A percentile compares a stretch with the other conserved stretches of the same genome.
Evolutionary conservation across 306 rosid genomes (phyloP).

Genomic region (Citrullus colocynthis): DNA sequence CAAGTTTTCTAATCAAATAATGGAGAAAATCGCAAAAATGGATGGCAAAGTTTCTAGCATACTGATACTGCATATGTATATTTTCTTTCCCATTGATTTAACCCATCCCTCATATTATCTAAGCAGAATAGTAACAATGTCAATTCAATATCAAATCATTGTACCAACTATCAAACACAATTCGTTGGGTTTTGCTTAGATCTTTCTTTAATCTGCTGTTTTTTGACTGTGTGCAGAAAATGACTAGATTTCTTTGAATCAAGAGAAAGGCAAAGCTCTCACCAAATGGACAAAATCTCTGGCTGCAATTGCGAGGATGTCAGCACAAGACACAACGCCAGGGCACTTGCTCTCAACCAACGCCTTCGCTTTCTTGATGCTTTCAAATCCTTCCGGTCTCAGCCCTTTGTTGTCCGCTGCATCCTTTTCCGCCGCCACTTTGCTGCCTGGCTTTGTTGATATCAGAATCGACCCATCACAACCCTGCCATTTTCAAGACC

Average conservation of each 20-base stretch:
- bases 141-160: not conserved
- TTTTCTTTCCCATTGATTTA: not conserved
- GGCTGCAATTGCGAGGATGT: slow-evolving; percentile 83
- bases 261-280: slow-evolving; percentile 2
- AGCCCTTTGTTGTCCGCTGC: slow-evolving; percentile 63
- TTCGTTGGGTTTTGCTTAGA: not conserved
- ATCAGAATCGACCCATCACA: slow-evolving; percentile 80
- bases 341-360: slow-evolving; percentile 78
- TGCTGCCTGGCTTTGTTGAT: slow-evolving; percentile 42
- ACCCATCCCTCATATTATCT: not conserved
- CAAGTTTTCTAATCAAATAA: not conserved
- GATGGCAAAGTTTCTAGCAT: slow-evolving; percentile 6
- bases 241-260: not conserved
- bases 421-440: slow-evolving; percentile 56
- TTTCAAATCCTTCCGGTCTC: slow-evolving; percentile 60
- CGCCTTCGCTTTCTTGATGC: slow-evolving; percentile 57
- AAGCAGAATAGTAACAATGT: not conserved
- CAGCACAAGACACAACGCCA: slow-evolving; percentile 80
- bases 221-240: not conserved
- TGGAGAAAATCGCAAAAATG: not conserved
- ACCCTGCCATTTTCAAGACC: slow-evolving; percentile 32
- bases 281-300: slow-evolving; percentile 84
- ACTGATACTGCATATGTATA: not conserved
- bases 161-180: not conserved
- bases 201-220: not conserved